A percentile compares a stretch with the other conserved stretches of the same genome.
Evolutionary conservation across 1,284 basidiomycete species (phyloP).

Genomic region (Macrocystidia cucumis): DNA sequence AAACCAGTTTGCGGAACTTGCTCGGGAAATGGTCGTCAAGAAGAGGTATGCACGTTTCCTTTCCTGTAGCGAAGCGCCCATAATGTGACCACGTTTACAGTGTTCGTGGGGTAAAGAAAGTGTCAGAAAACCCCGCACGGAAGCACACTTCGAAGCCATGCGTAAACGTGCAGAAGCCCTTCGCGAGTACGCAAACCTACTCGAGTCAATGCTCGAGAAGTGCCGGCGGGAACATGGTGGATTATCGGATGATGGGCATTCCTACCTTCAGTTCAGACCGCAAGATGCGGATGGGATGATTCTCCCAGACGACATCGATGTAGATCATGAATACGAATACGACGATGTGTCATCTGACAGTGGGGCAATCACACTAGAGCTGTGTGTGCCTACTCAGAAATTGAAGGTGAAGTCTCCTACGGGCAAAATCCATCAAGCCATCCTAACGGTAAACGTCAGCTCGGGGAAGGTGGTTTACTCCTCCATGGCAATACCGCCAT

Average conservation of each 20-base stretch:
- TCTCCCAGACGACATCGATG: conserved; percentile 11
- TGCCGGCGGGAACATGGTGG: conserved; percentile 29
- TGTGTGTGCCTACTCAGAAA: conserved; percentile 28
- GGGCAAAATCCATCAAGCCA: not conserved
- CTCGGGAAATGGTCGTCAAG: conserved; percentile 27
- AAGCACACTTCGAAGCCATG: conserved; percentile 47
- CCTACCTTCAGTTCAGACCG: conserved; percentile 23
- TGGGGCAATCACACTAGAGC: conserved; percentile 22
- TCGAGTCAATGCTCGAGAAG: conserved; percentile 36
- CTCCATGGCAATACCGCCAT: conserved; percentile 31
- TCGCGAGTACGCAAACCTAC: conserved; percentile 33
- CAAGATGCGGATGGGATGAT: conserved; percentile 17
- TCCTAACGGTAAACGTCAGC: conserved; percentile 14
- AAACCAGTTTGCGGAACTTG: conserved; percentile 42
- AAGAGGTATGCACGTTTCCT: conserved; percentile 27
- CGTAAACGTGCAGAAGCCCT: conserved; percentile 38
- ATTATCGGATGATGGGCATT: conserved; percentile 19
- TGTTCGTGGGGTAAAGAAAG: conserved; percentile 48
- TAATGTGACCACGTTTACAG: conserved; percentile 20
- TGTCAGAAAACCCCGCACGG: conserved; percentile 39
- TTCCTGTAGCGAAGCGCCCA: conserved; percentile 2
- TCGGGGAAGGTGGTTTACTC: conserved; percentile 29
- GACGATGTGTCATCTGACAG: conserved; percentile 17
- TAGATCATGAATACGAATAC: conserved; percentile 15
- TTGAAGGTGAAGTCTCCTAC: conserved; percentile 21